Percentiles rank a stretch among this genome's conserved stretches.
Evolutionary conservation across 768 basidiomycete species (phyloP).

Genomic region (Rhizopogon vinicolor): DNA sequence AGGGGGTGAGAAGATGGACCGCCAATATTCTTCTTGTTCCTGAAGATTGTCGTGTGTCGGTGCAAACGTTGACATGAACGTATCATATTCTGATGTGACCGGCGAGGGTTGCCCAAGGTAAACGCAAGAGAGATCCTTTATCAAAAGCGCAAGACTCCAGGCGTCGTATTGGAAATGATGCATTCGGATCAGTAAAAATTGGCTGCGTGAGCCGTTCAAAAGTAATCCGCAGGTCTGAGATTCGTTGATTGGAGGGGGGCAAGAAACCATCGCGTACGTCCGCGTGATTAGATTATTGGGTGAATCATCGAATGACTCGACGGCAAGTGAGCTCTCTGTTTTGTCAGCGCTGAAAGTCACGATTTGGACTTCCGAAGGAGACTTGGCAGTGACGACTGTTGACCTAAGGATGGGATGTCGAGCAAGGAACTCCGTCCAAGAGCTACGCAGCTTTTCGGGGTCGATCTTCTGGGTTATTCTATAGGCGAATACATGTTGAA

Average conservation of each 20-base stretch:
- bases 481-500: slow-evolving; percentile 41
- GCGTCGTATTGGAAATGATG: slow-evolving; percentile 52
- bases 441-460: slow-evolving; percentile 19
- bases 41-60: slow-evolving; percentile 13
- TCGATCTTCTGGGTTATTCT: slow-evolving; percentile 28
- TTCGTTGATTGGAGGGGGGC: slow-evolving; percentile 14
- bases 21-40: slow-evolving; percentile 32
- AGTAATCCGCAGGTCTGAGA: slow-evolving; percentile 19
- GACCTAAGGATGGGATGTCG: slow-evolving; percentile 39
- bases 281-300: not conserved
- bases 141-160: slow-evolving; percentile 37
- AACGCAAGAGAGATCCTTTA: slow-evolving; percentile 33
- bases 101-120: slow-evolving; percentile 24
- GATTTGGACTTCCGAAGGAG: slow-evolving; percentile 14
- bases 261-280: slow-evolving; percentile 19
- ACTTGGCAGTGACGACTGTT: slow-evolving; percentile 29
- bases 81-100: slow-evolving; percentile 18
- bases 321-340: not conserved
- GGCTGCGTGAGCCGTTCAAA: slow-evolving; percentile 6
- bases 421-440: slow-evolving; percentile 34
- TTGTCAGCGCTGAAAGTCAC: slow-evolving; percentile 20
- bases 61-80: slow-evolving; percentile 25
- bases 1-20: slow-evolving; percentile 23
- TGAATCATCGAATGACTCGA: slow-evolving; percentile 7
- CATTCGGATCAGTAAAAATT: slow-evolving; percentile 29